Evolutionary conservation across 352 stramenopile genomes (phyloP).

Genomic region (Phytophthora crassamura): DNA sequence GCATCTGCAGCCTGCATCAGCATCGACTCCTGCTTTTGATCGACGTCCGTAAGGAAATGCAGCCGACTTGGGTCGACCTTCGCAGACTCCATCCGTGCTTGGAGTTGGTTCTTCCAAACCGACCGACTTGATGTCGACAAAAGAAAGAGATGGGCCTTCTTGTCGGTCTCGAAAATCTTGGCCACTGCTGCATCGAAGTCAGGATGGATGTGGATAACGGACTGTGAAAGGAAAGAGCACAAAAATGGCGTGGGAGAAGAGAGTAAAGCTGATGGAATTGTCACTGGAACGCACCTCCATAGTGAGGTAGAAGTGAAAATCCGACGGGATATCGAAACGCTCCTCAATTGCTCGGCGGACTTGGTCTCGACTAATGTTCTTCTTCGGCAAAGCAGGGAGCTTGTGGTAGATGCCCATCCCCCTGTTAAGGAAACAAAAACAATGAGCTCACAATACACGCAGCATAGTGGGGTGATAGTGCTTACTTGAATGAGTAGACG

Average conservation of each 20-base stretch:
- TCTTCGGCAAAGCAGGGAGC: conserved; percentile 46
- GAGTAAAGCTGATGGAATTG: not conserved
- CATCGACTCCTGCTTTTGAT: conserved; percentile 57
- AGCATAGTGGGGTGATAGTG: not conserved
- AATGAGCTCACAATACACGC: conserved; percentile 6
- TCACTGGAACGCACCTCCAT: conserved; percentile 55
- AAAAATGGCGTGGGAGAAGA: too few species aligned
- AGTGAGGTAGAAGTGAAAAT: conserved; percentile 72
- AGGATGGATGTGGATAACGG: conserved; percentile 74
- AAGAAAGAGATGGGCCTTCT: conserved; percentile 66
- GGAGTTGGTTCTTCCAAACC: conserved; percentile 59
- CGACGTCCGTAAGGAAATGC: conserved; percentile 68
- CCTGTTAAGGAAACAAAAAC: conserved; percentile 29
- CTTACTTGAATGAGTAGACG: conserved; percentile 68
- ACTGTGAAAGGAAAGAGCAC: conserved; percentile 40
- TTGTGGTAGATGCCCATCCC: conserved; percentile 75
- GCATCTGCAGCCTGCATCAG: conserved; percentile 63
- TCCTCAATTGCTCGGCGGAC: conserved; percentile 59
- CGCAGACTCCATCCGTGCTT: conserved; percentile 47
- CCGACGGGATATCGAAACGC: conserved; percentile 55
- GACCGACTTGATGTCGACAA: conserved; percentile 58
- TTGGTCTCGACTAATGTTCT: conserved; percentile 45
- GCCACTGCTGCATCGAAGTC: conserved; percentile 69
- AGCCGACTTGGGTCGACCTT: conserved; percentile 40
- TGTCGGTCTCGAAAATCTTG: conserved; percentile 55